These are phyloP conservation scores for Waltergamsia citrina DNA, from an alignment of 2,329 filamentous ascomycete species.

Conservation along the genomic window DNA sequence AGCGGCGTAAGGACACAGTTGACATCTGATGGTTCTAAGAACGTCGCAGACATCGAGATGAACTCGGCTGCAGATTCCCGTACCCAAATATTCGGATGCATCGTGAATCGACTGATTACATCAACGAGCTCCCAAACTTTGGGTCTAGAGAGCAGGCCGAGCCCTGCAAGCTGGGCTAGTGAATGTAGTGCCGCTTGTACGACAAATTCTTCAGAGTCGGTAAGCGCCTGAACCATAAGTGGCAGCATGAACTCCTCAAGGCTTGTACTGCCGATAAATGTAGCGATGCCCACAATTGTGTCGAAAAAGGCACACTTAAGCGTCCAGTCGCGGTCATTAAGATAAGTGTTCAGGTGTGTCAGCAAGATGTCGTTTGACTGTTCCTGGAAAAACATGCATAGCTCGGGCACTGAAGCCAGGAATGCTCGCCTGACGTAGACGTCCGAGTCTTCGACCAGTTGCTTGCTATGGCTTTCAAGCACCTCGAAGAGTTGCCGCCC, in stretches of 20 bases:
- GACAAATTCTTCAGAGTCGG: constrained; percentile 88
- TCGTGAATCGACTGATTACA: constrained; percentile 72
- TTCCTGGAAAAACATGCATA: constrained; percentile 92
- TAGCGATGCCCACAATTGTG: constrained; percentile 83
- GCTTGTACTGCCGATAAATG: constrained; percentile 80
- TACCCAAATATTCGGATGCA: constrained; percentile 95
- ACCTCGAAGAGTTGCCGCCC: constrained; percentile 71
- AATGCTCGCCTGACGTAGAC: constrained; percentile 84
- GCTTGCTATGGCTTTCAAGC: constrained; percentile 83
- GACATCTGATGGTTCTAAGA: constrained; percentile 69
- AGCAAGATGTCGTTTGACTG: constrained; percentile 93
- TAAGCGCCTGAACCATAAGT: constrained; percentile 88
- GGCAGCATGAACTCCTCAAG: constrained; percentile 94
- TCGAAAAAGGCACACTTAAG: constrained; percentile 96
- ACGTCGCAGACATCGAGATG: constrained; percentile 65
- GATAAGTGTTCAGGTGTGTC: constrained; percentile 91
- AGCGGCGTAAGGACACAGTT: constrained; percentile 77
- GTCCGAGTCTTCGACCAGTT: constrained; percentile 78
- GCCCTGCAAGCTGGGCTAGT: constrained; percentile 74
- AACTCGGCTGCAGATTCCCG: constrained; percentile 83
- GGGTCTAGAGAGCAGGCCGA: constrained; percentile 77
- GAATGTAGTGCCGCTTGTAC: constrained; percentile 85
- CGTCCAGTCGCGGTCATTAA: constrained; percentile 95
- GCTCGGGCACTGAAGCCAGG: constrained; percentile 77
- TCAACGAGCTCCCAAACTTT: constrained; percentile 85